Conservation (phyloP, 139 green algal genomes). For the Micractinium sp. region DNA sequence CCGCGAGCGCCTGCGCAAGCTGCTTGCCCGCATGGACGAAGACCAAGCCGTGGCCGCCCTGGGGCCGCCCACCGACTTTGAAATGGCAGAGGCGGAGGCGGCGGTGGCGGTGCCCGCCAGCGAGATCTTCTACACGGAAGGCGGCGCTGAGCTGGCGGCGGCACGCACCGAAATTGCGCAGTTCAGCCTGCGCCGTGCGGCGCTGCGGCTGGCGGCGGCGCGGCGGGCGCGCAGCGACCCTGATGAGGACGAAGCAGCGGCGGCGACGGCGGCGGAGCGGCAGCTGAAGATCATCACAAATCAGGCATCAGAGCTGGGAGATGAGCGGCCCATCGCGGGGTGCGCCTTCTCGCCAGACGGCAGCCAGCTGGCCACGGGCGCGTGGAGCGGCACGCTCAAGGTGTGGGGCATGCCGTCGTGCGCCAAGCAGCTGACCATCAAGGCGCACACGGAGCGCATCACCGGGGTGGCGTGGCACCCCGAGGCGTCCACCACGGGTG, state of each 20-base stretch:
- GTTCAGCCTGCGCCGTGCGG: constrained; percentile 80
- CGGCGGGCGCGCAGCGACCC: constrained; percentile 61
- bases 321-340: constrained; percentile 83
- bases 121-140: constrained; percentile 97
- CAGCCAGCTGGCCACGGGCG: constrained; percentile 65
- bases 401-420: constrained; percentile 72
- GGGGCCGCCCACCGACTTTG: constrained; percentile 57
- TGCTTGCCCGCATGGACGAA: constrained; percentile 81
- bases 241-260: constrained; percentile 44
- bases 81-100: constrained; percentile 70
- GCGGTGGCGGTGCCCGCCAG: constrained; percentile 13
- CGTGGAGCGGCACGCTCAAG: constrained; percentile 80
- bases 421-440: constrained; percentile 55
- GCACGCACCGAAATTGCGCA: constrained; percentile 70
- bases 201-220: constrained; percentile 60
- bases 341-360: constrained; percentile 83
- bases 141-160: constrained; percentile 60
- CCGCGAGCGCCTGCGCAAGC: constrained; percentile 83
- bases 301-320: constrained; percentile 82
- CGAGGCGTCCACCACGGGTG: constrained; percentile 25
- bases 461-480: constrained; percentile 92
- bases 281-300: constrained; percentile 16
- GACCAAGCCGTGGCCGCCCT: constrained; percentile 46
- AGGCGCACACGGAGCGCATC: constrained; percentile 79
- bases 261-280: background rate